These are phyloP conservation scores for Calonectria henricotiae DNA, from an alignment of 2,329 filamentous ascomycete genomes.

Conservation along the genomic window DNA sequence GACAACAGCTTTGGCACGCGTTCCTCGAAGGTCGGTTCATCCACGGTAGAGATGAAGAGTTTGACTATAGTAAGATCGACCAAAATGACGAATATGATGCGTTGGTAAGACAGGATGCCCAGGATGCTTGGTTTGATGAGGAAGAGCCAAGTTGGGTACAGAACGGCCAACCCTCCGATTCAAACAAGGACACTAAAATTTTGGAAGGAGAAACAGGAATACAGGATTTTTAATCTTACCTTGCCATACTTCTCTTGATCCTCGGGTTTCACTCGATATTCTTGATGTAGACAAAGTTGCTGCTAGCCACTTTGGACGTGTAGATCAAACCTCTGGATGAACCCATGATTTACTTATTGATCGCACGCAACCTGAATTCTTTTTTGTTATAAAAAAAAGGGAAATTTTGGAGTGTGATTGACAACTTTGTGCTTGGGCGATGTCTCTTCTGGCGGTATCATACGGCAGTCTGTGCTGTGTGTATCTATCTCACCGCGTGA, in stretches of 20 bases:
- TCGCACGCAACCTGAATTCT: too few relatives aligned
- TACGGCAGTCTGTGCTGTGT: too few relatives aligned
- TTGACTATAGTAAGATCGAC: conserved; percentile 83
- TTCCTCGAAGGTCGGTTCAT: conserved; percentile 85
- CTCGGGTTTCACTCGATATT: not conserved
- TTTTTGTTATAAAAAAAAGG: too few relatives aligned
- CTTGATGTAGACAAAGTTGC: not conserved
- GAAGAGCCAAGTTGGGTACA: conserved; percentile 80
- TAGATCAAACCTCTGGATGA: not conserved
- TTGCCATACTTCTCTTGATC: not conserved
- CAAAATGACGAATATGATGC: conserved; percentile 80
- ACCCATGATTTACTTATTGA: not conserved
- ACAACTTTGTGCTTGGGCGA: too few relatives aligned
- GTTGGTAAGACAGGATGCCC: conserved; percentile 71
- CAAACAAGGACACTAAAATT: conserved; percentile 32
- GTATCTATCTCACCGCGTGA: too few relatives aligned
- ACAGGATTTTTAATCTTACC: conserved; percentile 75
- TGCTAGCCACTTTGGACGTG: too few relatives aligned
- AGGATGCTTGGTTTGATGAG: conserved; percentile 86
- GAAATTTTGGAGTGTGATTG: too few relatives aligned
- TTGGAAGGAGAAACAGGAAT: conserved; percentile 77
- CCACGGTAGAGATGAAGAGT: conserved; percentile 81
- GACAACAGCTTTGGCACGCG: conserved; percentile 77
- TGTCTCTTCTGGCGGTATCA: too few relatives aligned
- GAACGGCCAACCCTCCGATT: conserved; percentile 54